Evolutionary conservation across 768 basidiomycete species (phyloP), one percentile per base, ranked within the genome.

Genomic region (Chalciporus chontae): DNA sequence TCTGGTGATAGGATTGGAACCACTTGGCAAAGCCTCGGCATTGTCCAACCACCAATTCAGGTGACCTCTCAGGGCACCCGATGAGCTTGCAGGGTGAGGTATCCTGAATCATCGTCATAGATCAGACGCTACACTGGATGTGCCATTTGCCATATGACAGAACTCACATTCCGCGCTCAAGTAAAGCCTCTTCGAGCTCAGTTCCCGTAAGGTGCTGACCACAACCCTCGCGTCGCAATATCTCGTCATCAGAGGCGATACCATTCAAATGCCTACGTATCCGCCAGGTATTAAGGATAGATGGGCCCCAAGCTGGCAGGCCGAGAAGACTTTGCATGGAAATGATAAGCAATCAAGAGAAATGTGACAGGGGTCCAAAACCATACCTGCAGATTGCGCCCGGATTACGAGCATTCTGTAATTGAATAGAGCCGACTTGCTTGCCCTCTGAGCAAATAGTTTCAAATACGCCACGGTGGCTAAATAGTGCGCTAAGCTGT

Each of bases 151-250:
- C 8, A 18, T 40, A 5, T 17, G n/a, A 4, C 8, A 31, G 14
- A 15, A 75, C 87, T 63, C 63, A 91, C 90, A 90, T 75, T 59
- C 86, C 90, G 51, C 90, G 83, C 64, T 90, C 89, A 51, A 78
- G 72, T 13, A 92, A 73, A 4, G 87, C 84, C 48, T 87, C 79
- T 24, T 74, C 70, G 6, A 90, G 69, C 54, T 85, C 85, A 4
- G 71, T 70, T 17, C 70, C 61, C 3, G 79, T 77, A 40, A 93
- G 64, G 27, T 63, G 59, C 19, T 68, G 64, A 2, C 72, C 71
- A 27, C 68, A 57, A 26, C 69, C 71, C 56, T 85, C 84, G 31
- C 71, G 72, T 13, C 72, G 56, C 37, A 92, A 68, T n/a, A 84
- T 69, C 18, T 66, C 67, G 61, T 93, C 90, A 55, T 93, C 90